Base-by-base conservation (phyloP, 116 monocot species). In the Papilionanthe hybrid region DNA sequence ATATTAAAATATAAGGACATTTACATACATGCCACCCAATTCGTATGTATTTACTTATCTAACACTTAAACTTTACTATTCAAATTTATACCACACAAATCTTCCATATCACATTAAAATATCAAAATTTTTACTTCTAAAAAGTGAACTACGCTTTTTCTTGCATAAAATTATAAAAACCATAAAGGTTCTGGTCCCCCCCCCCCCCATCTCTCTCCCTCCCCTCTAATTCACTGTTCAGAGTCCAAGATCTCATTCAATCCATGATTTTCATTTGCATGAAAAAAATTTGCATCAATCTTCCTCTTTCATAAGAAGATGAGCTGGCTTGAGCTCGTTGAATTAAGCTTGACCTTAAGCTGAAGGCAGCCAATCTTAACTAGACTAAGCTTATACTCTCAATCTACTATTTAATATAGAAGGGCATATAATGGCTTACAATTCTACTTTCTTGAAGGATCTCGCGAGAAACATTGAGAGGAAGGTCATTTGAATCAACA, bases 381-480 rank as follows among this genome's bases (percentile, higher is more conserved):
- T 69, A 69, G 9, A 65, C 5, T 49, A 63, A 37, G 63, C 23
- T 63, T 23, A 25, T 63, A 63, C 9, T 60, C 60, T 1, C 60
- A 5, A 5, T 60, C 60, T 72, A 7, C 41, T 72, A 44, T 4
- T 43, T 9, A 72, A 41, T 20, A 15, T 72, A 3, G 29, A 72
- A 42, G 32, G 7, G 43, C 18, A 72, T 7, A 42, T 72, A 43
- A 72, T 6, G 15, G 81, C 95, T 93, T 89, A 95, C 95, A 78
- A 95, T 91, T 90, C 95, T 82, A 77, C 95, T 95, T 83, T 95
- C 95, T 93, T 95, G 95, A 75, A 95, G 93, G 37, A 96, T 97
- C 69, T 97, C 97, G 58, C 92, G 91, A 25, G 97, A 97, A 79
- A 97, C 97, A 83, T 97, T 97, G 20, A 97, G 92, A 80, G 97